Evolutionary conservation across 1,139 yeast genomes (phyloP), one percentile per base, ranked within the genome.

Genomic region (Kodamaea fungicola): DNA sequence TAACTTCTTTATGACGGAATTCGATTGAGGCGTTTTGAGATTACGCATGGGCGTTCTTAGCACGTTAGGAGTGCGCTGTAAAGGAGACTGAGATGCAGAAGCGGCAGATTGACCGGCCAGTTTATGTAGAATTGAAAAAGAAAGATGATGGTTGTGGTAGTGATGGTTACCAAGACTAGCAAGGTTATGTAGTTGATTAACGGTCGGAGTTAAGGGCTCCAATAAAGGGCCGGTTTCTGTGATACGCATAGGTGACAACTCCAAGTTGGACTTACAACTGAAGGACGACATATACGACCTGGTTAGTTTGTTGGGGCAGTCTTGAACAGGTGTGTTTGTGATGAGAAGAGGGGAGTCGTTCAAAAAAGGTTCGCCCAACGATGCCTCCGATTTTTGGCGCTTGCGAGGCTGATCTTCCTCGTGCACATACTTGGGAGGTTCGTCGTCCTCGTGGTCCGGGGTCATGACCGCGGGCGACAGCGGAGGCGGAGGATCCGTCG

Each of bases 201-300:
- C 24, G 8, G 70, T 72, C 5, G 81, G 79, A 12, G 78, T 72
- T 28, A 73, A 53, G 13, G 83, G 83, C 51, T 77, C 83, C 35
- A 80, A 61, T 34, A 80, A 61, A 3, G 86, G 85, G 2, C 86
- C 86, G 2, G 85, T 69, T 54, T 76, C 79, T 49, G 67, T 64
- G 7, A 74, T 67, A 42, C 76, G 67, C 28, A 78, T 53, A 9
- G 87, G 87, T 13, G 83, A 77, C 21, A 80, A 57, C 50, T 80
- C 86, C 47, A 80, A 71, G 51, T 76, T 80, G 19, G 83, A 76
- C 46, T 70, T 75, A 49, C 83, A 78, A 52, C 83, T 78, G 54
- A 80, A 80, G n/a, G 83, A 77, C 9, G 84, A 78, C 19, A 75
- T 67, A 46, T 66, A 70, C 5, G 74, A 44, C 6, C 10, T 9